These are phyloP conservation scores for Rhizomucor pusillus DNA, from an alignment of 371 early-diverging fungal species.

Conservation along the genomic window DNA sequence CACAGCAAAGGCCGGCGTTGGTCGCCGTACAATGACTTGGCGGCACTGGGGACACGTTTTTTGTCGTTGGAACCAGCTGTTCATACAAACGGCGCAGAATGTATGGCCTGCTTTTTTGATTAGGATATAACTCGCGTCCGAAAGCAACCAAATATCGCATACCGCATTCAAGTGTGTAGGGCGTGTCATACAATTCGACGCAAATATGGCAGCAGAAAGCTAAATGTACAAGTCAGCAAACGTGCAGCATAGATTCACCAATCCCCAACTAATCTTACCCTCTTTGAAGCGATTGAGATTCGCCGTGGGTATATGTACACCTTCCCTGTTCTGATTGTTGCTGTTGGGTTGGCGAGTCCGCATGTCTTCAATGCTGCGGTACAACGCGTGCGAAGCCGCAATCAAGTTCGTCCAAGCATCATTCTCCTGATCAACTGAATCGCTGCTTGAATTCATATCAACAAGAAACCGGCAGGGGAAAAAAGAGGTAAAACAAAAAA, in stretches of 20 bases:
- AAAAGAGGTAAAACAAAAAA: too few relatives aligned
- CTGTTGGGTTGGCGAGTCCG: too few relatives aligned
- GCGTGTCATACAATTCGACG: constrained; percentile 10
- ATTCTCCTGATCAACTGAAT: too few relatives aligned
- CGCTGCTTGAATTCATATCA: too few relatives aligned
- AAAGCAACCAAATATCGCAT: too few relatives aligned
- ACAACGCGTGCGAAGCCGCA: too few relatives aligned
- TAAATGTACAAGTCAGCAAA: background rate
- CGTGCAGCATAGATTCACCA: too few relatives aligned
- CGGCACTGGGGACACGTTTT: constrained; percentile 10
- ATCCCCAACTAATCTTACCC: background rate
- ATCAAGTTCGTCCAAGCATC: too few relatives aligned
- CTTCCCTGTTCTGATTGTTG: too few relatives aligned
- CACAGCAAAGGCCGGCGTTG: constrained; percentile 8
- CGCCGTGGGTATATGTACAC: too few relatives aligned
- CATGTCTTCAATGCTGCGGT: too few relatives aligned
- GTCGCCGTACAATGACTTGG: constrained; percentile 2
- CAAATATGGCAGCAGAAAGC: constrained; percentile 14
- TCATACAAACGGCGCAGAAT: constrained; percentile 8
- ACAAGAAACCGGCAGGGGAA: too few relatives aligned
- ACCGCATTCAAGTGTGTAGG: constrained; percentile 13
- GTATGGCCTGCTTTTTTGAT: constrained; percentile 6
- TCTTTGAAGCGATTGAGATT: constrained; percentile 5
- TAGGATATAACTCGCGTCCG: background rate
- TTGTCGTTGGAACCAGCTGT: constrained; percentile 5